phyloP scores from a whole-genome alignment of 805 yeast species.

The Kockiozyma suomiensis region DNA sequence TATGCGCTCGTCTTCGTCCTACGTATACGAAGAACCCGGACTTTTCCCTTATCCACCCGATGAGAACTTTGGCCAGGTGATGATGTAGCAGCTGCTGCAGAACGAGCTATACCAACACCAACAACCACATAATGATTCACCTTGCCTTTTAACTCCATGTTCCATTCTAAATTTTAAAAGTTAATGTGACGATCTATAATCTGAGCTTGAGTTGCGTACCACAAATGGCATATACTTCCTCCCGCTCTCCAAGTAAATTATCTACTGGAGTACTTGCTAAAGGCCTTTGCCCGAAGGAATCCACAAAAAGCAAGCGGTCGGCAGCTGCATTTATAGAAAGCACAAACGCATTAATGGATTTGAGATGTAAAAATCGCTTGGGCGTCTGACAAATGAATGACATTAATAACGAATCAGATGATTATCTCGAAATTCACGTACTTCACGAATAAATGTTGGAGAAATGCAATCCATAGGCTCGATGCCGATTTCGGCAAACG shows the following conservation, averaged over 20 bases:
- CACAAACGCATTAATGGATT: slow-evolving; percentile 17
- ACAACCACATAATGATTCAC: slow-evolving; percentile 9
- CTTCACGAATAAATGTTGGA: not conserved
- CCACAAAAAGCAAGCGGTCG: slow-evolving; percentile 14
- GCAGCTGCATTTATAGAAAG: not conserved
- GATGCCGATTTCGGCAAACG: slow-evolving; percentile 11
- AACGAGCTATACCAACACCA: slow-evolving; percentile 4
- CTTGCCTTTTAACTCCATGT: not conserved
- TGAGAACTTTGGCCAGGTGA: not conserved
- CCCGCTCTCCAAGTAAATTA: not conserved
- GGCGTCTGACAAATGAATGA: slow-evolving; percentile 6
- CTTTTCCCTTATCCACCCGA: slow-evolving; percentile 4
- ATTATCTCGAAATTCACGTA: not conserved
- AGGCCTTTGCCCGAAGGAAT: slow-evolving; percentile 8
- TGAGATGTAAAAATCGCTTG: slow-evolving; percentile 12
- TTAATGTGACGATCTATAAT: not conserved
- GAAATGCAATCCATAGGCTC: slow-evolving; percentile 15
- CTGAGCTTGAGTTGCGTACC: slow-evolving; percentile 7
- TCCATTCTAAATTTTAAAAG: slow-evolving; percentile 16
- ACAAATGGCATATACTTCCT: slow-evolving; percentile 9
- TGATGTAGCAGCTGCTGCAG: not conserved
- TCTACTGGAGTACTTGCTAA: slow-evolving; percentile 5
- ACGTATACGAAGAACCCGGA: slow-evolving; percentile 7
- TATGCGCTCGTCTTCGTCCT: not conserved
- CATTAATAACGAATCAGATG: not conserved